These are phyloP conservation scores for Backusella macrospora DNA, from an alignment of 192 early-diverging fungal genomes.

Conservation along the genomic window DNA sequence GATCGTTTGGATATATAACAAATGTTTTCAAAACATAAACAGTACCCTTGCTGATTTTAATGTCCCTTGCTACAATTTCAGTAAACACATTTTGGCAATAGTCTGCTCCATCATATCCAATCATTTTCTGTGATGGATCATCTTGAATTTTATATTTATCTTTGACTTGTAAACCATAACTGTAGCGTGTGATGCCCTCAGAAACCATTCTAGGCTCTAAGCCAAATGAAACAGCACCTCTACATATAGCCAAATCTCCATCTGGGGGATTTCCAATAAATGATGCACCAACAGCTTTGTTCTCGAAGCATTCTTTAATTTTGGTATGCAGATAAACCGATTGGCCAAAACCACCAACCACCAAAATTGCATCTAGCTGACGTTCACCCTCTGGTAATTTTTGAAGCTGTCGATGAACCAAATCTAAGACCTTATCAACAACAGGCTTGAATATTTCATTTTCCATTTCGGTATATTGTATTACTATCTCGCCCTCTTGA, in stretches of 20 bases:
- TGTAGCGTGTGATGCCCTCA: background rate
- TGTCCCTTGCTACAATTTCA: background rate
- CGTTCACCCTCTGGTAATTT: too few relatives aligned
- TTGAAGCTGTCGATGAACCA: too few relatives aligned
- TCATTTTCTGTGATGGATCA: background rate
- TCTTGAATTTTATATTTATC: background rate
- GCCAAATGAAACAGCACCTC: background rate
- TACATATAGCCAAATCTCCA: background rate
- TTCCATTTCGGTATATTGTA: constrained; percentile 52
- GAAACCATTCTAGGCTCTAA: background rate
- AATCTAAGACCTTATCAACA: too few relatives aligned
- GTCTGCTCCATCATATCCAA: background rate
- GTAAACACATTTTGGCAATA: background rate
- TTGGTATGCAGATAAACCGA: background rate
- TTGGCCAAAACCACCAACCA: background rate
- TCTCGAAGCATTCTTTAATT: background rate
- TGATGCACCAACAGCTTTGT: too few relatives aligned
- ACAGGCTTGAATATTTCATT: too few relatives aligned
- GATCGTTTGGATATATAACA: background rate
- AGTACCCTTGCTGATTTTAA: too few relatives aligned
- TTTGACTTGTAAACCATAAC: too few relatives aligned
- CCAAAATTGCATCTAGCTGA: background rate
- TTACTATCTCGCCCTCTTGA: constrained; percentile 46
- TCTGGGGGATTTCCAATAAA: too few relatives aligned
- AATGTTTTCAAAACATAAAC: background rate